phyloP scores from a whole-genome alignment of 352 stramenopile species.

The Pythium sp. region DNA sequence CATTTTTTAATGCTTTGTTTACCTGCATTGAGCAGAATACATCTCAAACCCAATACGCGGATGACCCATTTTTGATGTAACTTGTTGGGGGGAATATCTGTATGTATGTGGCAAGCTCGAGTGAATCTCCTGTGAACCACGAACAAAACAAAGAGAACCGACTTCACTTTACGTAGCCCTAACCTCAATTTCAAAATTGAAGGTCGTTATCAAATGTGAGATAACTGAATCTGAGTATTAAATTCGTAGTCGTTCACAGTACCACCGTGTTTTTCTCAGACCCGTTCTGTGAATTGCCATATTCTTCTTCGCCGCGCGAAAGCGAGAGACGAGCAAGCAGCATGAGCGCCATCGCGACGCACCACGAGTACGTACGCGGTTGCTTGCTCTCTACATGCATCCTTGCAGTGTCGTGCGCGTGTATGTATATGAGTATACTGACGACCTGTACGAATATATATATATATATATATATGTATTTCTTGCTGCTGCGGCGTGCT shows the following conservation, averaged over 20 bases:
- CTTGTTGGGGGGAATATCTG: too few relatives aligned
- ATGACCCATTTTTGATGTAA: too few relatives aligned
- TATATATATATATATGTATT: not conserved
- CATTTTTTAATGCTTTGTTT: too few relatives aligned
- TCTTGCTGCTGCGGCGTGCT: not conserved
- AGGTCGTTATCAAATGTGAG: too few relatives aligned
- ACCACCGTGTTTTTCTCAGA: conserved; percentile 4
- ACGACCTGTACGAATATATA: not conserved
- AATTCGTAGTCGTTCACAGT: not conserved
- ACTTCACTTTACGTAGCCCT: too few relatives aligned
- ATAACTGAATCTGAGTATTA: not conserved
- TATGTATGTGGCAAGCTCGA: too few relatives aligned
- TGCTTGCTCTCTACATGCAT: not conserved
- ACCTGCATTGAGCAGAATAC: too few relatives aligned
- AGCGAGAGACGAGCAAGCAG: not conserved
- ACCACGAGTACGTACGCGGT: not conserved
- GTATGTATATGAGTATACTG: not conserved
- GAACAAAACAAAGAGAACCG: too few relatives aligned
- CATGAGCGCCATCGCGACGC: not conserved
- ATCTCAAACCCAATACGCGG: too few relatives aligned
- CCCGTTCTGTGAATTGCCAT: not conserved
- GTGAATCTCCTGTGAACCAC: too few relatives aligned
- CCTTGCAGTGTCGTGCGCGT: too few relatives aligned
- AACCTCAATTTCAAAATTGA: too few relatives aligned
- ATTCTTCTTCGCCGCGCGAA: not conserved